A percentile compares a stretch with the other conserved stretches of the same genome.
Conservation (phyloP, 495 filamentous ascomycete species). For the Trichocladium uniseriatum region DNA sequence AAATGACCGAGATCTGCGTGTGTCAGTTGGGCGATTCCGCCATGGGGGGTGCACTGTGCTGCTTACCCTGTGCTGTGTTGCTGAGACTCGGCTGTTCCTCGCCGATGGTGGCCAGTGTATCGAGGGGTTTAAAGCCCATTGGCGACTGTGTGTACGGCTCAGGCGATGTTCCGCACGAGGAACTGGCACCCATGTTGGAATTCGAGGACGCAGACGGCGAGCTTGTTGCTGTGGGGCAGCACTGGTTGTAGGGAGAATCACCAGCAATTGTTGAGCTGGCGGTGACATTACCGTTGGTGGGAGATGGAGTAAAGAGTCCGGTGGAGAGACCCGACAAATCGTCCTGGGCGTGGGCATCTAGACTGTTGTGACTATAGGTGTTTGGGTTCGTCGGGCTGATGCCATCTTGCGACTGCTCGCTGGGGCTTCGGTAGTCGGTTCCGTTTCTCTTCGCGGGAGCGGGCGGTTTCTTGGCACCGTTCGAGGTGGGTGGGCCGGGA, state of each 20-base stretch:
- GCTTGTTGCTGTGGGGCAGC: conserved; percentile 33
- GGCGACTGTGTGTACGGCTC: conserved; percentile 48
- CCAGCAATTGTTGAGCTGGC: conserved; percentile 49
- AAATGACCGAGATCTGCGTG: conserved; percentile 28
- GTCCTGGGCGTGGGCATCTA: conserved; percentile 26
- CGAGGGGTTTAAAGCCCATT: conserved; percentile 49
- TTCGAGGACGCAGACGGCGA: conserved; percentile 59
- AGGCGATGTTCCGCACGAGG: conserved; percentile 69
- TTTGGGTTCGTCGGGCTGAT: conserved; percentile 20
- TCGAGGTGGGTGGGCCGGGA: conserved; percentile 54
- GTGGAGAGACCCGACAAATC: conserved; percentile 28
- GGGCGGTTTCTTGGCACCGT: conserved; percentile 21
- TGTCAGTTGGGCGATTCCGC: not conserved
- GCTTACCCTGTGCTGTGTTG: conserved; percentile 21
- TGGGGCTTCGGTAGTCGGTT: conserved; percentile 24
- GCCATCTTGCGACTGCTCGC: conserved; percentile 24
- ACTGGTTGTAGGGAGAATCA: conserved; percentile 43
- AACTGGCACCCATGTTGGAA: conserved; percentile 47
- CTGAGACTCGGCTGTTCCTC: conserved; percentile 39
- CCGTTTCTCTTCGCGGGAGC: conserved; percentile 13
- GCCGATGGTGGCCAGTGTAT: conserved; percentile 47
- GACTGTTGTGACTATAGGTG: conserved; percentile 17
- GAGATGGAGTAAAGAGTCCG: conserved; percentile 24
- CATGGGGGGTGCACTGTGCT: not conserved
- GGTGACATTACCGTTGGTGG: conserved; percentile 27